phyloP scores from a whole-genome alignment of 352 stramenopile genomes.

The Elongisporangium undulatum region DNA sequence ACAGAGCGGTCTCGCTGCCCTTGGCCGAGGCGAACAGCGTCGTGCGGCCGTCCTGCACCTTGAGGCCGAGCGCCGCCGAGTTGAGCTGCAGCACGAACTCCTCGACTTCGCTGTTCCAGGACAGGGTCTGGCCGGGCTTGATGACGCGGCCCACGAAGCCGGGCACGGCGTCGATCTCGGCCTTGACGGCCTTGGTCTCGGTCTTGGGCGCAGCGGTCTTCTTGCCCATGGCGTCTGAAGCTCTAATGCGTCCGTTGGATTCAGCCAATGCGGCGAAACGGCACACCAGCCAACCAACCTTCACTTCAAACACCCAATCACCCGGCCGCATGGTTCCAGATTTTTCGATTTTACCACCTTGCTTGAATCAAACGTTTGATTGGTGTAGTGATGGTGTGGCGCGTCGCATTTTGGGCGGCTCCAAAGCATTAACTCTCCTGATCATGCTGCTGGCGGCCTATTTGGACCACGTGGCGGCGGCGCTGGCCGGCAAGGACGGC shows the following conservation, averaged over 20 bases:
- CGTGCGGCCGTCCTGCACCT: slow-evolving; percentile 49
- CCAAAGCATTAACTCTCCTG: neutral
- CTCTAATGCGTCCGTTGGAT: neutral
- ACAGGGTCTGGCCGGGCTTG: slow-evolving; percentile 55
- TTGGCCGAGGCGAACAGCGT: slow-evolving; percentile 74
- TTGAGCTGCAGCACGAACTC: slow-evolving; percentile 78
- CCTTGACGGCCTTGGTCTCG: slow-evolving; percentile 6
- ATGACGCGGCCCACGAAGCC: slow-evolving; percentile 80
- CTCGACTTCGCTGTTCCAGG: slow-evolving; percentile 67
- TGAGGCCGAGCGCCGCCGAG: slow-evolving; percentile 57
- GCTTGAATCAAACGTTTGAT: neutral
- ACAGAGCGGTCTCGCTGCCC: slow-evolving; percentile 68
- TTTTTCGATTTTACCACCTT: neutral
- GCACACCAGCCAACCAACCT: slow-evolving; percentile 6
- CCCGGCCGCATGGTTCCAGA: neutral
- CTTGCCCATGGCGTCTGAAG: slow-evolving; percentile 10
- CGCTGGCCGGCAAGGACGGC: slow-evolving; percentile 47
- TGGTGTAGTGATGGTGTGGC: neutral
- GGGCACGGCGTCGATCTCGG: slow-evolving; percentile 48
- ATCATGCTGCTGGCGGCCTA: slow-evolving; percentile 59
- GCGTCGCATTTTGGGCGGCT: neutral
- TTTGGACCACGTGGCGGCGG: slow-evolving; percentile 50
- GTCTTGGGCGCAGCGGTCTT: slow-evolving; percentile 2
- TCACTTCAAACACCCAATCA: neutral
- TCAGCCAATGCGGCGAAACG: neutral